Percentiles rank a stretch among this genome's conserved stretches.
Conservation (phyloP, 1,284 basidiomycete species). For the Cerioporus squamosus region DNA sequence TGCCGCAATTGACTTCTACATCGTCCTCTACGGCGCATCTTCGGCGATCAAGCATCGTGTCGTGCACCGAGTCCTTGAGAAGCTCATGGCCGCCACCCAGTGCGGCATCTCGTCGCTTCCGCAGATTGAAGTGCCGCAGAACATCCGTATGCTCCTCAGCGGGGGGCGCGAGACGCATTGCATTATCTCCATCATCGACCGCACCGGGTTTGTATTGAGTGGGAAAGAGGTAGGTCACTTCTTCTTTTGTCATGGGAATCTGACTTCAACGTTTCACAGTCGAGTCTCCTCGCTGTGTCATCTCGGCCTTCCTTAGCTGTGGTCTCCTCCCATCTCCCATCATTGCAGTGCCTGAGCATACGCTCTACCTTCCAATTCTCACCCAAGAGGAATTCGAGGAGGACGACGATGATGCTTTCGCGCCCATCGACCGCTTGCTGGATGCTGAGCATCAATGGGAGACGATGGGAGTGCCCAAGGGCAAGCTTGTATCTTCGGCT, state of each 20-base stretch:
- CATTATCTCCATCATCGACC: conserved; percentile 56
- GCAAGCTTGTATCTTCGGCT: conserved; percentile 41
- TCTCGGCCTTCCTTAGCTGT: conserved; percentile 64
- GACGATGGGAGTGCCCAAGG: conserved; percentile 45
- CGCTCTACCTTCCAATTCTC: conserved; percentile 63
- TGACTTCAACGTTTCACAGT: conserved; percentile 51
- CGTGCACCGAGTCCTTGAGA: conserved; percentile 56
- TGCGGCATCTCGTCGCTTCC: conserved; percentile 25
- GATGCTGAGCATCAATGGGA: conserved; percentile 54
- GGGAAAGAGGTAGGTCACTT: conserved; percentile 51
- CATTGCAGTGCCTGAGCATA: conserved; percentile 51
- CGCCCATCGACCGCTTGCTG: conserved; percentile 33
- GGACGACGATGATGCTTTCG: conserved; percentile 33
- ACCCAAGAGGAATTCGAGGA: conserved; percentile 39
- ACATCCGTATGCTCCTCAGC: conserved; percentile 20
- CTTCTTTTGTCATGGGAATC: conserved; percentile 36
- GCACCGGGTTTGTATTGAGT: conserved; percentile 43
- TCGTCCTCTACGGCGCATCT: conserved; percentile 66
- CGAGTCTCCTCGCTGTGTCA: conserved; percentile 39
- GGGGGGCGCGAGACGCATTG: conserved; percentile 20
- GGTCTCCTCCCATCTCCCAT: conserved; percentile 59
- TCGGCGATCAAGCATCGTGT: conserved; percentile 61
- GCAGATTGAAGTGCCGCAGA: conserved; percentile 18
- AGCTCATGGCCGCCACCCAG: conserved; percentile 31
- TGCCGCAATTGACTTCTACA: conserved; percentile 48